phyloP scores from a whole-genome alignment of 176 grass and related monocot species.

The Aegilops longissima region DNA sequence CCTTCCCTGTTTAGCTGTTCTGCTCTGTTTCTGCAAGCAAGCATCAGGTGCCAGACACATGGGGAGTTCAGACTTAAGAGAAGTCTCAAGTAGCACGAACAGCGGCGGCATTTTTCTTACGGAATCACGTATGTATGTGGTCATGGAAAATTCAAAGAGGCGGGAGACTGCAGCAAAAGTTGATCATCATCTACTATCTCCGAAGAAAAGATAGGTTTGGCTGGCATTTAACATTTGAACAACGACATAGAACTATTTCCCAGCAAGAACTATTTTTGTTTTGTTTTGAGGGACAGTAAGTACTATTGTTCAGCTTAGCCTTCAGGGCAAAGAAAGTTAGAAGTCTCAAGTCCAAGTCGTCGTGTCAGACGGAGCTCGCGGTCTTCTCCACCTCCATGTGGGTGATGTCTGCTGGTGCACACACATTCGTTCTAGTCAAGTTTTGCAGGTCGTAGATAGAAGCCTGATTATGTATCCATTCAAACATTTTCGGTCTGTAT shows the following conservation, averaged over 20 bases:
- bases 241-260: neutral
- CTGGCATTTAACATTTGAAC: neutral
- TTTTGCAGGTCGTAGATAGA: neutral
- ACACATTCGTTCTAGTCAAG: neutral
- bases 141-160: too few species aligned
- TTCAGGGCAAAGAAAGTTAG: neutral
- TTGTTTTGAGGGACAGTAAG: neutral
- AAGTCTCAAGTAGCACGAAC: neutral
- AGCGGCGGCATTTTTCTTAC: neutral
- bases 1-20: neutral
- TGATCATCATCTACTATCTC: neutral
- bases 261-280: neutral
- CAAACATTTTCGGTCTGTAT: neutral
- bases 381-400: neutral
- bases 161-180: neutral
- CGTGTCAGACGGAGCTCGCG: neutral
- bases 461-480: neutral
- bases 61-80: neutral
- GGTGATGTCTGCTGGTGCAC: neutral
- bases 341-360: neutral
- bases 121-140: neutral
- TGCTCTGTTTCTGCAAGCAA: neutral
- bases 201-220: neutral
- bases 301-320: neutral
- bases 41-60: constrained; percentile 20